Percentiles rank a stretch among this genome's conserved stretches.
Conservation (phyloP, 2,329 filamentous ascomycete genomes). For the Colletotrichum eleusines region DNA sequence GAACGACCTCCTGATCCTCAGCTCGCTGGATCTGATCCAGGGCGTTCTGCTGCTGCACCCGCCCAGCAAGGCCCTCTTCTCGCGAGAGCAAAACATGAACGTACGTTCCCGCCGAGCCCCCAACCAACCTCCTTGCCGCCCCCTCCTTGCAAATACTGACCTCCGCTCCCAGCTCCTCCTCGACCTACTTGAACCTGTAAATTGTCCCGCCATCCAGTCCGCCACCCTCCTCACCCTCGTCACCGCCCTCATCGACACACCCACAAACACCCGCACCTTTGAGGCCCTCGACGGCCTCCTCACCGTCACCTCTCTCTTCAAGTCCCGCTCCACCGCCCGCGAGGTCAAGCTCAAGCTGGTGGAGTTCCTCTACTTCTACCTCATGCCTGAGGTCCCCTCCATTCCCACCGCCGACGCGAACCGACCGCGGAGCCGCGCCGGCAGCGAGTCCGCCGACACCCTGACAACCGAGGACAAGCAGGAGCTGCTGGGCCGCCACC, state of each 20-base stretch:
- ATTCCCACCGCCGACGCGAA: slow-evolving; percentile 55
- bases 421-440: slow-evolving; percentile 50
- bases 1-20: slow-evolving; percentile 89
- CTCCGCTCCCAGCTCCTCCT: slow-evolving; percentile 74
- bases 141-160: slow-evolving; percentile 1
- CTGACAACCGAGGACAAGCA: slow-evolving; percentile 86
- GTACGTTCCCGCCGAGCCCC: slow-evolving; percentile 57
- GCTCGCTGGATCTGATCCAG: slow-evolving; percentile 89
- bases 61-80: slow-evolving; percentile 87
- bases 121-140: neutral
- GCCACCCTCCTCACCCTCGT: slow-evolving; percentile 91
- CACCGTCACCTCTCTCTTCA: slow-evolving; percentile 93
- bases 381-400: slow-evolving; percentile 87
- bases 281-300: slow-evolving; percentile 92
- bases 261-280: slow-evolving; percentile 90
- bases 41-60: slow-evolving; percentile 90
- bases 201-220: slow-evolving; percentile 92
- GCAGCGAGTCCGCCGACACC: slow-evolving; percentile 59
- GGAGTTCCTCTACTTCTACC: slow-evolving; percentile 98
- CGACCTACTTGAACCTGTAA: slow-evolving; percentile 91
- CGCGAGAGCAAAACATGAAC: slow-evolving; percentile 94
- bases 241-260: slow-evolving; percentile 86
- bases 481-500: slow-evolving; percentile 78
- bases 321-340: slow-evolving; percentile 83
- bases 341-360: slow-evolving; percentile 96